phyloP scores from a whole-genome alignment of 2,329 filamentous ascomycete genomes.

The Aspergillus felis region DNA sequence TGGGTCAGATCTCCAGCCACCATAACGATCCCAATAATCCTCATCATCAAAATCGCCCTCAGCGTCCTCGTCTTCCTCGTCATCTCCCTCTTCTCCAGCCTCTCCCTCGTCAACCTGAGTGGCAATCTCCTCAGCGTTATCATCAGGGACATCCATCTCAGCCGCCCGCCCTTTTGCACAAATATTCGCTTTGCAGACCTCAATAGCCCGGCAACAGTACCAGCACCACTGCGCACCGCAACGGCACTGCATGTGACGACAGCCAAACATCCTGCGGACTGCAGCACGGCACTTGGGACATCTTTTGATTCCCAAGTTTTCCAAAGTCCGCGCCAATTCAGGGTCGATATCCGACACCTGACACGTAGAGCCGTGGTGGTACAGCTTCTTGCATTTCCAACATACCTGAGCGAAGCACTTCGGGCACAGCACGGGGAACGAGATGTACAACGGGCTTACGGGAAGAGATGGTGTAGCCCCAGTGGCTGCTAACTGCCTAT shows the following conservation, averaged over 20 bases:
- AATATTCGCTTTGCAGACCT: conserved; percentile 26
- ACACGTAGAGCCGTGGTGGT: conserved; percentile 30
- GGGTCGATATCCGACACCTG: conserved; percentile 32
- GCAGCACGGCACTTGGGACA: conserved; percentile 50
- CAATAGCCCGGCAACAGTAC: conserved; percentile 35
- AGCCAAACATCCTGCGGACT: conserved; percentile 48
- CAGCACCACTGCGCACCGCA: conserved; percentile 53
- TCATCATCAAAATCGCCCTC: no score
- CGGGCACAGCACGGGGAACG: conserved; percentile 32
- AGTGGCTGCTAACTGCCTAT: background rate
- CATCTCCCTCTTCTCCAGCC: background rate
- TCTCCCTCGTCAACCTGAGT: background rate
- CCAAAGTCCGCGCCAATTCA: conserved; percentile 32
- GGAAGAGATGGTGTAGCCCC: background rate
- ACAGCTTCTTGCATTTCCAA: conserved; percentile 39
- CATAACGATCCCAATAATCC: background rate
- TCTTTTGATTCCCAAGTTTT: conserved; percentile 45
- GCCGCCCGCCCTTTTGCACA: background rate
- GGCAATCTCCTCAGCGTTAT: background rate
- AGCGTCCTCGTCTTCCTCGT: background rate
- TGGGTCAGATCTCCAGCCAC: background rate
- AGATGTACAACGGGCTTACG: conserved; percentile 18
- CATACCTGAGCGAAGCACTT: conserved; percentile 44
- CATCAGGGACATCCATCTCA: background rate
- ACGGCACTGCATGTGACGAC: conserved; percentile 45